Conservation (phyloP, 345 rosid genomes). For the Citrus inodora region DNA sequence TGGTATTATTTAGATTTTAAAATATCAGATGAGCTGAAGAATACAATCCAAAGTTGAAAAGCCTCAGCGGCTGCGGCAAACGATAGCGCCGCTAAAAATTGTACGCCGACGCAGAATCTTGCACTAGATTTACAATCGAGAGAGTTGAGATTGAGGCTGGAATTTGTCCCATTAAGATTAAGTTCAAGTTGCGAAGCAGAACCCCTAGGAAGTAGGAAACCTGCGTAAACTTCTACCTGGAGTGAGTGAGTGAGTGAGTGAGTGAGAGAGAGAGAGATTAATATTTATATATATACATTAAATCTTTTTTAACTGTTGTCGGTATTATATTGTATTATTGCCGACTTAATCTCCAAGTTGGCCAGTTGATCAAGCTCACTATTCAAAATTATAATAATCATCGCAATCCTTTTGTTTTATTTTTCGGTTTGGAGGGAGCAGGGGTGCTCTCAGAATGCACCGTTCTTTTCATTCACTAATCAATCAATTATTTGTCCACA, state of each 20-base stretch:
- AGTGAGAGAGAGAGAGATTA: no score
- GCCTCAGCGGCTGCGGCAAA: not conserved
- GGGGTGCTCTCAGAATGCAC: not conserved
- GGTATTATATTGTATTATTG: not conserved
- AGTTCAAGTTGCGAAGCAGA: not conserved
- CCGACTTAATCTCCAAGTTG: slow-evolving; percentile 1
- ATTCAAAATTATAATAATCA: no score
- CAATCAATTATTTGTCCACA: not conserved
- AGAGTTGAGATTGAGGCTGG: no score
- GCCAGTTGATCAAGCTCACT: not conserved
- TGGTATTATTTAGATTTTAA: not conserved
- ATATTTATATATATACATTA: not conserved
- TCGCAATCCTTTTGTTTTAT: not conserved
- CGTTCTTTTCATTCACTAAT: not conserved
- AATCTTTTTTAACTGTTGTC: not conserved
- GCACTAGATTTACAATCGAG: not conserved
- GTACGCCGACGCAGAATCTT: not conserved
- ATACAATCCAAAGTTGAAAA: not conserved
- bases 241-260: not conserved
- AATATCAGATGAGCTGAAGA: not conserved
- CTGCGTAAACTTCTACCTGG: not conserved
- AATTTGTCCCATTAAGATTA: no score
- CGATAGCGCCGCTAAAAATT: no score
- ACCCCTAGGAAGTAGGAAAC: not conserved
- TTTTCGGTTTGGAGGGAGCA: not conserved